These are phyloP conservation scores for Deinandra increscens DNA, from an alignment of 129 eudicot genomes.

Conservation along the genomic window DNA sequence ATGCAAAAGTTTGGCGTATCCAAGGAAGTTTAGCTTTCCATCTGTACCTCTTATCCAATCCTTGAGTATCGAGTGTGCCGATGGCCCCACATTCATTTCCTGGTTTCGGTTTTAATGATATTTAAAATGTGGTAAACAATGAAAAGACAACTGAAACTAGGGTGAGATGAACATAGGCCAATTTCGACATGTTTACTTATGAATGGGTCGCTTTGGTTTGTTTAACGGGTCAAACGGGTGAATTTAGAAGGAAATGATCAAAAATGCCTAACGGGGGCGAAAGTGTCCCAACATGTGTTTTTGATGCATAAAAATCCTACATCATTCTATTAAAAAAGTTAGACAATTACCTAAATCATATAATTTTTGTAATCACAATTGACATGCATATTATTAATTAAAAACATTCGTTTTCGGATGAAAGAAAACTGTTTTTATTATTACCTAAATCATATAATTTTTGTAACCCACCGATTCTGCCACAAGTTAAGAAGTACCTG, in stretches of 20 bases:
- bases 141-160: neutral
- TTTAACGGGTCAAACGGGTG: neutral
- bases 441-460: too few relatives aligned
- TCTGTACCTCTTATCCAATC: slow-evolving; percentile 84
- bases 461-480: neutral
- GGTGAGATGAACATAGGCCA: neutral
- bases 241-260: neutral
- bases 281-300: neutral
- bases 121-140: neutral
- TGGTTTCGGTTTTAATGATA: slow-evolving; percentile 26
- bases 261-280: neutral
- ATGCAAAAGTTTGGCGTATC: slow-evolving; percentile 91
- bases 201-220: neutral
- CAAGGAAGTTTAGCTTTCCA: slow-evolving; percentile 65
- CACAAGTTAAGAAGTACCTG: slow-evolving; percentile 38
- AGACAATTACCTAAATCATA: neutral
- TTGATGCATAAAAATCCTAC: neutral
- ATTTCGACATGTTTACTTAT: slow-evolving; percentile 5
- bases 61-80: slow-evolving; percentile 66
- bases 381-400: neutral
- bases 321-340: neutral
- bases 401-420: neutral
- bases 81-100: slow-evolving; percentile 73
- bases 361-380: neutral
- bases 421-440: neutral